phyloP scores from a whole-genome alignment of 2,329 filamentous ascomycete genomes.

The Lasiodiplodia gonubiensis region DNA sequence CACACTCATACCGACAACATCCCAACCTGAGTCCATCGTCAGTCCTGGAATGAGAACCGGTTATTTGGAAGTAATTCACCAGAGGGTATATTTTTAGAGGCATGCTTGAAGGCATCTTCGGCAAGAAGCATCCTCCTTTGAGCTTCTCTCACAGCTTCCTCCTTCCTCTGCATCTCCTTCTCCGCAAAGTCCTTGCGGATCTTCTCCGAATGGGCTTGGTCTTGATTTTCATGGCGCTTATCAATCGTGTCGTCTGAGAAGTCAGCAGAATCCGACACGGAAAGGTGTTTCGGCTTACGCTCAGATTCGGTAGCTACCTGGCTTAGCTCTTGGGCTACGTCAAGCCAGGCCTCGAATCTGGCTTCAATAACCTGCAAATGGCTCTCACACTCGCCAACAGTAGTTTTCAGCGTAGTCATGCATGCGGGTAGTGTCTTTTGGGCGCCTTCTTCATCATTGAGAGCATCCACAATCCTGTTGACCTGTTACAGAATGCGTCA shows the following conservation, averaged over 20 bases:
- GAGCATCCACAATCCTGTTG: slow-evolving; percentile 19
- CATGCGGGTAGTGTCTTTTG: not conserved
- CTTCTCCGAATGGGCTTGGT: not conserved
- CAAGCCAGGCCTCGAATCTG: slow-evolving; percentile 7
- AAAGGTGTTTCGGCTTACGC: not conserved
- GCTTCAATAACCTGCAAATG: slow-evolving; percentile 10
- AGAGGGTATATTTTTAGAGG: slow-evolving; percentile 7
- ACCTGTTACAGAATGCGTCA: slow-evolving; percentile 1
- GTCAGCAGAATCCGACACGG: not conserved
- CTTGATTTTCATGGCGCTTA: slow-evolving; percentile 3
- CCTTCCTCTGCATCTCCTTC: not conserved
- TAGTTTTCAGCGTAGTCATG: not conserved
- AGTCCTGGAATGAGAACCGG: not conserved
- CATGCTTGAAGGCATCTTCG: slow-evolving; percentile 16
- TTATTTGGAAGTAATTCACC: not conserved
- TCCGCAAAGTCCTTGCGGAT: not conserved
- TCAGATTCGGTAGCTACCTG: slow-evolving; percentile 15
- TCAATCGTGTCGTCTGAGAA: not conserved
- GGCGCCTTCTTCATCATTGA: not conserved
- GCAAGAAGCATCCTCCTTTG: slow-evolving; percentile 13
- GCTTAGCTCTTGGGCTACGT: slow-evolving; percentile 16
- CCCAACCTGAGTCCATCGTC: not conserved
- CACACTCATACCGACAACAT: slow-evolving; percentile 7
- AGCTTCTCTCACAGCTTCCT: not conserved
- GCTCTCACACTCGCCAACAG: slow-evolving; percentile 1